Evolutionary conservation across 2,329 filamentous ascomycete genomes (phyloP).

Genomic region (Pseudocercospora pini-densiflorae): DNA sequence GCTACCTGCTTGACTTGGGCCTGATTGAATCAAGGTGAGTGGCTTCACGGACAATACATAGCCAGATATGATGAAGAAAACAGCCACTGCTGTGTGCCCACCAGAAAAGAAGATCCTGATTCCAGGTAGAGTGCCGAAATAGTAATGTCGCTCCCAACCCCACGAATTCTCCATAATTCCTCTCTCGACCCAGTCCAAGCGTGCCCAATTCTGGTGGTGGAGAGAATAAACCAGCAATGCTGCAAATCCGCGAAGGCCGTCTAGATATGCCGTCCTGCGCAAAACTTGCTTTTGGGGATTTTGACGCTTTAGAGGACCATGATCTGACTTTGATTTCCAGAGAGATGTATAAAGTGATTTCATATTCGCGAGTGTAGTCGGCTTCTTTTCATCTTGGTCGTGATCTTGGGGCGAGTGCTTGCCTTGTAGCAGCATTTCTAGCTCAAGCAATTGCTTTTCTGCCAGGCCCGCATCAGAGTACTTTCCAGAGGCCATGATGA

Average conservation of each 20-base stretch:
- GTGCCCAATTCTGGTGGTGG: conserved; percentile 62
- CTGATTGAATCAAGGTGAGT: conserved; percentile 41
- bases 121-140: conserved; percentile 59
- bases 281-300: not conserved
- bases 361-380: not conserved
- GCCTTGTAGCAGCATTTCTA: conserved; percentile 2
- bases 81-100: conserved; percentile 61
- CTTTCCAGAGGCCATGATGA: not conserved
- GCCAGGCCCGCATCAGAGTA: conserved; percentile 4
- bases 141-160: conserved; percentile 53
- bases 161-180: conserved; percentile 59
- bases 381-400: not conserved
- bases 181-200: conserved; percentile 46
- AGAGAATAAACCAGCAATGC: conserved; percentile 69
- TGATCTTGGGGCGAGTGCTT: not conserved
- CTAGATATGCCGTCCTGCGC: conserved; percentile 62
- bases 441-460: conserved; percentile 12
- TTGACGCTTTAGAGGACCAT: not conserved
- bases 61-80: conserved; percentile 58
- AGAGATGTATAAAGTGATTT: not conserved
- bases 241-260: conserved; percentile 69
- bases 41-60: conserved; percentile 56
- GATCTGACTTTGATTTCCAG: not conserved
- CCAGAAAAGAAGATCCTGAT: conserved; percentile 65
- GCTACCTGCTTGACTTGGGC: conserved; percentile 1